Evolutionary conservation across 1,139 yeast genomes (phyloP).

Genomic region (Hanseniaspora uvarum): DNA sequence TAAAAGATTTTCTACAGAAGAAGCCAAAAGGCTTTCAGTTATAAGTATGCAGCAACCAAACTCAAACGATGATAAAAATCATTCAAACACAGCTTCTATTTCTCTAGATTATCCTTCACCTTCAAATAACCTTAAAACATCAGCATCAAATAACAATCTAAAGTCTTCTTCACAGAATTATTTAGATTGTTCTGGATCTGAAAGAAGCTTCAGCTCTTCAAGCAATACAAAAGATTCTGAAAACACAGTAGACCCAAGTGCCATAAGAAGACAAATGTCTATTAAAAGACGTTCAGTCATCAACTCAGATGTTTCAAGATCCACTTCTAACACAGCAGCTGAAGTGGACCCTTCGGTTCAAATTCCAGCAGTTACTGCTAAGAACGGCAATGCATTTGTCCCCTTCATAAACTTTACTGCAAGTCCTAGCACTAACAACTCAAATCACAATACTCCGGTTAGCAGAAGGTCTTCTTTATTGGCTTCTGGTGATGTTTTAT

Average conservation of each 20-base stretch:
- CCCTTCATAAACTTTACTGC: not conserved
- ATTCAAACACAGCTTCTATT: not conserved
- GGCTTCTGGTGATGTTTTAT: conserved; percentile 15
- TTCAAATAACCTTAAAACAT: not conserved
- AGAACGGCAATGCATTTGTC: too few relatives aligned
- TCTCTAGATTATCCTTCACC: not conserved
- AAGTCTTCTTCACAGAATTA: not conserved
- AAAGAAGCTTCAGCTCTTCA: not conserved
- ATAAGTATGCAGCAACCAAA: not conserved
- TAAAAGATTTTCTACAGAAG: conserved; percentile 13
- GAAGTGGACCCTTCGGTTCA: not conserved
- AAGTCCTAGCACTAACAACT: not conserved
- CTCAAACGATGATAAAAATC: not conserved
- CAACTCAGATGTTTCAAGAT: not conserved
- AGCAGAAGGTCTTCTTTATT: conserved; percentile 13
- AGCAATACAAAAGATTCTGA: not conserved
- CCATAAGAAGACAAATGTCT: conserved; percentile 10
- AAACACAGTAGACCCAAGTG: not conserved
- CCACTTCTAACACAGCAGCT: not conserved
- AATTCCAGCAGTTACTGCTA: not conserved
- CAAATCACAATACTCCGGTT: not conserved
- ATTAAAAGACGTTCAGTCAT: not conserved
- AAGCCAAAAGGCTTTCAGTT: conserved; percentile 13
- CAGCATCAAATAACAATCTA: not conserved
- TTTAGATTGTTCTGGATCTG: not conserved